Conservation (phyloP, 768 basidiomycete species). For the Pisolithus albus region DNA sequence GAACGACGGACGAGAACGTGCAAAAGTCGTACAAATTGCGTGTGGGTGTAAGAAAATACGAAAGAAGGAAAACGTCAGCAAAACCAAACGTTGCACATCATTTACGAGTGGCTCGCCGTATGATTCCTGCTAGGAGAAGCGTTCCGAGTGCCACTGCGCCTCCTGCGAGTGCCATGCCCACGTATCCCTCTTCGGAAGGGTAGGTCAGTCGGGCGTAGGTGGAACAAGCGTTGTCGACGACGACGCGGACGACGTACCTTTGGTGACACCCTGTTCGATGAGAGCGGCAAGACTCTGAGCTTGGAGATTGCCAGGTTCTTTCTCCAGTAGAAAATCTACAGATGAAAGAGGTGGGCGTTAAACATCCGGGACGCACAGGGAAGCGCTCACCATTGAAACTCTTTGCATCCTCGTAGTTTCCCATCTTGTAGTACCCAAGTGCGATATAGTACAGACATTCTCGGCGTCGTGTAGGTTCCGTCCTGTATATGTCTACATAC, state of each 20-base stretch:
- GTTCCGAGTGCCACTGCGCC: slow-evolving; percentile 84
- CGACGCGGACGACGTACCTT: slow-evolving; percentile 63
- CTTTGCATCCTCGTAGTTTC: slow-evolving; percentile 87
- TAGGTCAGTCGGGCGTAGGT: neutral
- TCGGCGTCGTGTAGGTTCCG: slow-evolving; percentile 77
- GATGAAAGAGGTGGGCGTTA: neutral
- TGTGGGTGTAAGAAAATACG: slow-evolving; percentile 4
- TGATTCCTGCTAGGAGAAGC: slow-evolving; percentile 61
- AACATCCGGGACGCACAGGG: neutral
- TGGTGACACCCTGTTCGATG: slow-evolving; percentile 79
- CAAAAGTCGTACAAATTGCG: slow-evolving; percentile 1
- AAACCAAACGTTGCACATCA: slow-evolving; percentile 11
- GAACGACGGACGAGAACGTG: slow-evolving; percentile 1
- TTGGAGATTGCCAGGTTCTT: slow-evolving; percentile 91
- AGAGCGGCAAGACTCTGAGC: slow-evolving; percentile 79
- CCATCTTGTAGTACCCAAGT: slow-evolving; percentile 94
- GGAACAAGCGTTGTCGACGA: neutral
- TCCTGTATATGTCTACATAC: slow-evolving; percentile 77
- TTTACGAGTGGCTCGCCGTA: slow-evolving; percentile 73
- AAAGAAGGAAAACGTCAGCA: slow-evolving; percentile 16
- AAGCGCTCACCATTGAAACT: slow-evolving; percentile 76
- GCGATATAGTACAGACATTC: slow-evolving; percentile 98
- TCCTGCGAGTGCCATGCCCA: slow-evolving; percentile 94
- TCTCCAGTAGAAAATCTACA: slow-evolving; percentile 76
- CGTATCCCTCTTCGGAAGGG: slow-evolving; percentile 76